These are phyloP conservation scores for Stagonosporopsis chrysanthemi DNA, from an alignment of 2,329 filamentous ascomycete genomes.

Conservation along the genomic window DNA sequence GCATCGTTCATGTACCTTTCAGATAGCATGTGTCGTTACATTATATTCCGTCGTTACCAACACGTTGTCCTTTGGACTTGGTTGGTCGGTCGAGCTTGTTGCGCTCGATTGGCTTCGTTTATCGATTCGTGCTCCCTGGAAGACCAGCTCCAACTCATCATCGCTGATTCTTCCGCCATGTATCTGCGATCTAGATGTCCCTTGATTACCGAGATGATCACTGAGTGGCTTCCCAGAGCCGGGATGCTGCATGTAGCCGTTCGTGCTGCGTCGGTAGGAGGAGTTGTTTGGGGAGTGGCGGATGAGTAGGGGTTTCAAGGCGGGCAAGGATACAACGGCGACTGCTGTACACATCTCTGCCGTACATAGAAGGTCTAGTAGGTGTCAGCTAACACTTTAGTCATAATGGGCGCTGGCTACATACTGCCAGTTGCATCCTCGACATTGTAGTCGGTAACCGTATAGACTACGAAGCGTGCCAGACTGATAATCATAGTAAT, in stretches of 20 bases:
- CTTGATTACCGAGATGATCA: slow-evolving; percentile 1
- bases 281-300: slow-evolving; percentile 15
- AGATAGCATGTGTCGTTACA: slow-evolving; percentile 21
- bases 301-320: slow-evolving; percentile 28
- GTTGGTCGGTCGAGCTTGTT: slow-evolving; percentile 10
- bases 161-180: slow-evolving; percentile 21
- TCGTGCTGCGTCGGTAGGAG: slow-evolving; percentile 21
- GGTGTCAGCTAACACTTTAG: neutral
- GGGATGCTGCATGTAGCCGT: slow-evolving; percentile 22
- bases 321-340: slow-evolving; percentile 32
- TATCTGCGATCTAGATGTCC: slow-evolving; percentile 14
- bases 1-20: neutral
- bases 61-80: slow-evolving; percentile 26
- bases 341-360: slow-evolving; percentile 34
- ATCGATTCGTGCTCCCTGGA: slow-evolving; percentile 15
- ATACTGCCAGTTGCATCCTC: slow-evolving; percentile 31
- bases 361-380: slow-evolving; percentile 31
- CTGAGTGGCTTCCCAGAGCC: slow-evolving; percentile 5
- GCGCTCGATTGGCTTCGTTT: slow-evolving; percentile 12
- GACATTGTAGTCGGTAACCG: slow-evolving; percentile 24
- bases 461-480: slow-evolving; percentile 31
- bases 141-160: slow-evolving; percentile 29
- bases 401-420: neutral
- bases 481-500: slow-evolving; percentile 35
- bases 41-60: slow-evolving; percentile 24